These are phyloP conservation scores for Pseudogymnoascus verrucosus DNA, from an alignment of 2,329 filamentous ascomycete species.

Conservation along the genomic window DNA sequence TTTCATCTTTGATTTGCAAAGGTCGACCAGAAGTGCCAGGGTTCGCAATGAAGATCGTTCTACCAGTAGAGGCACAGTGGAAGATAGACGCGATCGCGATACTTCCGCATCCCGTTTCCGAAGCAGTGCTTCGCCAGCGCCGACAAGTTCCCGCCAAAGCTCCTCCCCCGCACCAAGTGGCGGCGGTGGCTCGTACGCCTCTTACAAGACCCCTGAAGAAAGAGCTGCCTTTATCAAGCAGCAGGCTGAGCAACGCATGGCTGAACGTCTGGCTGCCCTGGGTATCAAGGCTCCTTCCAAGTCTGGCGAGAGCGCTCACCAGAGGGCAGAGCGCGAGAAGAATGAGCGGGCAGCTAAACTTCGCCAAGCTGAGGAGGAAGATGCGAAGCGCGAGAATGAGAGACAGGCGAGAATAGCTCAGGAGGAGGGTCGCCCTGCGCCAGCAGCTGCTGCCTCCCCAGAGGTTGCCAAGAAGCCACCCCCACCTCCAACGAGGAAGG, in stretches of 20 bases:
- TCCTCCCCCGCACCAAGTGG: slow-evolving; percentile 36
- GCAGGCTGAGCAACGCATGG: slow-evolving; percentile 94
- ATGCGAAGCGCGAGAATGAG: slow-evolving; percentile 79
- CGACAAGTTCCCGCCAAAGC: slow-evolving; percentile 34
- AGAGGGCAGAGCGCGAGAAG: slow-evolving; percentile 81
- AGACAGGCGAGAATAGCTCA: slow-evolving; percentile 47
- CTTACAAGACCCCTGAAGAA: slow-evolving; percentile 87
- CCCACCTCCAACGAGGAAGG: slow-evolving; percentile 73
- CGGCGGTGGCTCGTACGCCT: slow-evolving; percentile 60
- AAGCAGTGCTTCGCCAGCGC: slow-evolving; percentile 33
- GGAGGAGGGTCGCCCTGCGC: slow-evolving; percentile 26
- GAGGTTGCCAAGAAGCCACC: slow-evolving; percentile 56
- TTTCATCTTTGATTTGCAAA: slow-evolving; percentile 94
- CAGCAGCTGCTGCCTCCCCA: slow-evolving; percentile 16
- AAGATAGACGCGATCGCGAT: slow-evolving; percentile 15
- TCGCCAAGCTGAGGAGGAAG: slow-evolving; percentile 87
- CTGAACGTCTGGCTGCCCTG: slow-evolving; percentile 85
- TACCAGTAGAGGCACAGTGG: slow-evolving; percentile 34
- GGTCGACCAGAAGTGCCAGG: slow-evolving; percentile 70
- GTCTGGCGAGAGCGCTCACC: slow-evolving; percentile 69
- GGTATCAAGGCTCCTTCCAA: slow-evolving; percentile 81
- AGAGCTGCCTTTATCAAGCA: slow-evolving; percentile 94
- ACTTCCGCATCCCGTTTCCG: slow-evolving; percentile 23
- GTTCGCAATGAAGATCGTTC: slow-evolving; percentile 52
- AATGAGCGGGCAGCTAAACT: slow-evolving; percentile 81